Conservation (phyloP, 345 rosid species). For the Gossypioides kirkii region DNA sequence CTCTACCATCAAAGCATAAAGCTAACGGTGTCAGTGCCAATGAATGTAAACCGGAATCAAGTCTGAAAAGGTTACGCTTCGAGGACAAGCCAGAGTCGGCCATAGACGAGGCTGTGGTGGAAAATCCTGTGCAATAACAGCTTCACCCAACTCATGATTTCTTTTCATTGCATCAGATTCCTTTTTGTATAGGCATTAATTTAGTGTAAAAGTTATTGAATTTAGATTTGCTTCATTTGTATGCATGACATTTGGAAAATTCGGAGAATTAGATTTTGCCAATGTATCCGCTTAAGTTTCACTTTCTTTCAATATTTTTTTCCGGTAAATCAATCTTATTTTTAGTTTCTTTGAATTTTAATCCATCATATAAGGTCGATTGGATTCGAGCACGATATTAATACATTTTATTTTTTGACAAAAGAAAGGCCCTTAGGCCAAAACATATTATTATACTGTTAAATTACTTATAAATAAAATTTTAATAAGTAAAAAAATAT, state of each 20-base stretch:
- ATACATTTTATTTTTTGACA: no score
- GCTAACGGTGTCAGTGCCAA: slow-evolving; percentile 21
- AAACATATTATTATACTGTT: no score
- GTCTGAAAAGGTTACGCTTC: slow-evolving; percentile 34
- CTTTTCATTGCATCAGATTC: neutral
- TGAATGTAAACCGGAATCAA: slow-evolving; percentile 23
- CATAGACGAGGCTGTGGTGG: slow-evolving; percentile 27
- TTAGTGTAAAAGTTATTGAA: neutral
- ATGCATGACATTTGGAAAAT: neutral
- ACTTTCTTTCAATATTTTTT: neutral
- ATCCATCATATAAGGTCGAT: no score
- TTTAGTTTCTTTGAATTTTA: neutral
- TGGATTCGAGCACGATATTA: no score
- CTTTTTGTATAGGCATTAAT: neutral
- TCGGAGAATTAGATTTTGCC: neutral
- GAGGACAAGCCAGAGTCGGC: slow-evolving; percentile 26
- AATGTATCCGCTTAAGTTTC: neutral
- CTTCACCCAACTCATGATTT: neutral
- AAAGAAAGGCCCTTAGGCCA: no score
- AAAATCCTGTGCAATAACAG: slow-evolving; percentile 30
- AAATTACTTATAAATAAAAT: no score
- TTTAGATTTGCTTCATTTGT: slow-evolving; percentile 9
- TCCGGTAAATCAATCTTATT: neutral
- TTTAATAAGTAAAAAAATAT: no score
- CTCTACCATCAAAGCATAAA: slow-evolving; percentile 33